A percentile compares a stretch with the other conserved stretches of the same genome.
Conservation (phyloP, 2,329 filamentous ascomycete species). For the Massarina eburnea region DNA sequence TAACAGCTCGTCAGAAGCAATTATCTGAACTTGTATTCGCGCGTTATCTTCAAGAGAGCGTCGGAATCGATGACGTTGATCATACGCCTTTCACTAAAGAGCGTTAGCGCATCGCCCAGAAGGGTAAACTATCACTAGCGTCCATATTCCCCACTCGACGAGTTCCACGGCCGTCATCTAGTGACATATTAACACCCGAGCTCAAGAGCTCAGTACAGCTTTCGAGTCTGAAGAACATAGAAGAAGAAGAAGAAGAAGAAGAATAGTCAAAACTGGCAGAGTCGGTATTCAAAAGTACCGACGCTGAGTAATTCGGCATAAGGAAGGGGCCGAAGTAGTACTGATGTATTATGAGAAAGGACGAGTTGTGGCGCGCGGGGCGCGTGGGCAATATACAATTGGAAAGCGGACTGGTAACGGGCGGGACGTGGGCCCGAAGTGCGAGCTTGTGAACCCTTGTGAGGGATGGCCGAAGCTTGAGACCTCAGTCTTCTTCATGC, state of each 20-base stretch:
- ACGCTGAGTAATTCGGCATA: neutral
- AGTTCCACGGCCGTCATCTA: neutral
- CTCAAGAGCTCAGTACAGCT: no score
- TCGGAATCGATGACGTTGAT: neutral
- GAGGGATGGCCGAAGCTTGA: neutral
- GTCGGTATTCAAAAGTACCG: neutral
- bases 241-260: no score
- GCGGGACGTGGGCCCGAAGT: neutral
- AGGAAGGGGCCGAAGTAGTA: neutral
- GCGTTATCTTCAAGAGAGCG: neutral
- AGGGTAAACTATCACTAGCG: conserved; percentile 11
- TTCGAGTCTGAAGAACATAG: no score
- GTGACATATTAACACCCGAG: no score
- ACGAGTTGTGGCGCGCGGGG: neutral
- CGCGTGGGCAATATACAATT: neutral
- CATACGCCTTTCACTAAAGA: neutral
- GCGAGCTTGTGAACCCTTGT: neutral
- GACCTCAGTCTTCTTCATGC: neutral
- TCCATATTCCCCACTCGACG: neutral
- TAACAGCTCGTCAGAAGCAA: no score
- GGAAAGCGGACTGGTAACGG: neutral
- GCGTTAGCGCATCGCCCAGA: neutral
- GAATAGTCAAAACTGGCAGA: neutral
- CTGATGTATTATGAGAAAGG: neutral
- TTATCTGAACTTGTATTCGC: neutral